A percentile compares a stretch with the other conserved stretches of the same genome.
Conservation (phyloP, 768 basidiomycete genomes). For the Psilocybe cyanescens region DNA sequence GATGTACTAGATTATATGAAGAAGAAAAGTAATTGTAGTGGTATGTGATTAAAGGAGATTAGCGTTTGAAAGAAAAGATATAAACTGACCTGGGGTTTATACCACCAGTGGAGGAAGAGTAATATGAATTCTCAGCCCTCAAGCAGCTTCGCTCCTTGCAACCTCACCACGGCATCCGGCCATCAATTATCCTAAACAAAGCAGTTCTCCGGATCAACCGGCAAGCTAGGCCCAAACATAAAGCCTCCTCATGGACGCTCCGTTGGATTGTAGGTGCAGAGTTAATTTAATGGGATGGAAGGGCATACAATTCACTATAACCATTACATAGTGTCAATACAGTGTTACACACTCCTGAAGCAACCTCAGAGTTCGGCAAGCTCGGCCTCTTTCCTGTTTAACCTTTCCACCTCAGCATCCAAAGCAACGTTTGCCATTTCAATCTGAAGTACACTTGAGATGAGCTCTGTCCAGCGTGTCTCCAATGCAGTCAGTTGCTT, state of each 20-base stretch:
- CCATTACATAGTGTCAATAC: slow-evolving; percentile 16
- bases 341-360: slow-evolving; percentile 6
- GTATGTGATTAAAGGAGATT: not conserved
- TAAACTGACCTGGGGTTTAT: slow-evolving; percentile 40
- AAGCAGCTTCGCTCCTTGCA: slow-evolving; percentile 20
- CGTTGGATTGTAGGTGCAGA: not conserved
- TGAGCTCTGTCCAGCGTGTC: slow-evolving; percentile 90
- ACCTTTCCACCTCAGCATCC: slow-evolving; percentile 74
- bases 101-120: slow-evolving; percentile 39
- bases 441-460: slow-evolving; percentile 89
- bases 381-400: slow-evolving; percentile 65
- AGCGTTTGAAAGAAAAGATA: slow-evolving; percentile 1
- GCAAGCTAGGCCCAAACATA: not conserved
- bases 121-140: slow-evolving; percentile 30
- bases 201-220: slow-evolving; percentile 12
- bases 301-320: slow-evolving; percentile 8
- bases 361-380: slow-evolving; percentile 45
- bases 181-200: slow-evolving; percentile 16
- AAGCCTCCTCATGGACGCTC: not conserved
- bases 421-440: slow-evolving; percentile 94
- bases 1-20: slow-evolving; percentile 18
- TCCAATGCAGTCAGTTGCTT: slow-evolving; percentile 82
- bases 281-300: not conserved
- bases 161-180: slow-evolving; percentile 23
- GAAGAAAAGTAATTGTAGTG: slow-evolving; percentile 6